These are phyloP conservation scores for Phytomonas francai DNA, from an alignment of 208 protist genomes.

Conservation along the genomic window DNA sequence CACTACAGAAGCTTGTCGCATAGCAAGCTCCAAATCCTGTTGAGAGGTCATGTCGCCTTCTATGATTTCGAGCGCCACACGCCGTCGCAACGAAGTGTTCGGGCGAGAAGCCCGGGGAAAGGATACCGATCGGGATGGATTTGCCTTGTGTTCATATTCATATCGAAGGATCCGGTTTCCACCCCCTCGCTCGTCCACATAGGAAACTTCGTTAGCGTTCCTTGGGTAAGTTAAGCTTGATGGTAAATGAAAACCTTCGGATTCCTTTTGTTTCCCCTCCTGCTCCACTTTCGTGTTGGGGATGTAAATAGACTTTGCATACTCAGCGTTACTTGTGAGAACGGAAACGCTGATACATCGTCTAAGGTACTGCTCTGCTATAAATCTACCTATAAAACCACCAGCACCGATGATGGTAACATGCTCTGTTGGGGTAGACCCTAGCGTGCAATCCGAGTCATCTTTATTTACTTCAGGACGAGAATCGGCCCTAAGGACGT, in stretches of 20 bases:
- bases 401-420: slow-evolving; percentile 50
- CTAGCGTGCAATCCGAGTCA: too few species aligned
- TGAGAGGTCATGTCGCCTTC: slow-evolving; percentile 28
- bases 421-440: too few species aligned
- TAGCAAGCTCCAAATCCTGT: slow-evolving; percentile 39
- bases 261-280: slow-evolving; percentile 13
- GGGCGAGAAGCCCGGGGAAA: too few species aligned
- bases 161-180: slow-evolving; percentile 31
- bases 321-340: slow-evolving; percentile 30
- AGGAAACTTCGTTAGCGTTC: too few species aligned
- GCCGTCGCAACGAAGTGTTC: too few species aligned
- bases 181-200: too few species aligned
- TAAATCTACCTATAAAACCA: slow-evolving; percentile 41
- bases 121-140: too few species aligned
- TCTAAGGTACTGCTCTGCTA: slow-evolving; percentile 59
- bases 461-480: too few species aligned
- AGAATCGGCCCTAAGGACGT: too few species aligned
- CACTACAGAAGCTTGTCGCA: slow-evolving; percentile 43
- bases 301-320: slow-evolving; percentile 35
- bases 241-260: too few species aligned
- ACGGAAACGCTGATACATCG: slow-evolving; percentile 60
- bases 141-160: too few species aligned
- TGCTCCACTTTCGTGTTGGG: slow-evolving; percentile 34
- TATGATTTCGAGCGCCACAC: slow-evolving; percentile 37
- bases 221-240: too few species aligned